A percentile compares a stretch with the other conserved stretches of the same genome.
phyloP scores from a whole-genome alignment of 768 basidiomycete genomes.

The Podaxis sp. region DNA sequence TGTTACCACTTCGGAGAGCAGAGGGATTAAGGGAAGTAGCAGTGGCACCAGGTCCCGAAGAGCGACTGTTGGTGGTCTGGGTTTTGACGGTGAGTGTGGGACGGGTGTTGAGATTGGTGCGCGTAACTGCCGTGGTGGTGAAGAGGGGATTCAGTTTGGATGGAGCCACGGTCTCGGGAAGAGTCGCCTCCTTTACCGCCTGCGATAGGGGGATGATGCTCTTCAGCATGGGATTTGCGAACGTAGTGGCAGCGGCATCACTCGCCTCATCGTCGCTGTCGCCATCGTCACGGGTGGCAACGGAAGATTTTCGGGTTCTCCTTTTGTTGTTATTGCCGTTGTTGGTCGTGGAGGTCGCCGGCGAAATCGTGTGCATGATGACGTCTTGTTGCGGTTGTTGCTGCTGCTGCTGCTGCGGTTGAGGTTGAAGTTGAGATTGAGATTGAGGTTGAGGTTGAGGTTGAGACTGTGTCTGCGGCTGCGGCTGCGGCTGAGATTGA shows the following conservation, averaged over 20 bases:
- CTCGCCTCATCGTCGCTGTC: slow-evolving; percentile 35
- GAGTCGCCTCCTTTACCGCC: slow-evolving; percentile 35
- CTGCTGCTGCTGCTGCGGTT: slow-evolving; percentile 23
- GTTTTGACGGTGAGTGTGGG: slow-evolving; percentile 67
- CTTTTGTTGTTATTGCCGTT: slow-evolving; percentile 15
- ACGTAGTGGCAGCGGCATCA: slow-evolving; percentile 28
- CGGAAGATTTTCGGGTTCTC: slow-evolving; percentile 21
- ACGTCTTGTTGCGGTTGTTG: slow-evolving; percentile 27
- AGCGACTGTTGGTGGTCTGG: slow-evolving; percentile 45
- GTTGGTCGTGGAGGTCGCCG: slow-evolving; percentile 16
- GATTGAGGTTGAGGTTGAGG: slow-evolving; percentile 23
- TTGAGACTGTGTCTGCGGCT: slow-evolving; percentile 7
- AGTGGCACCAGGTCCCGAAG: slow-evolving; percentile 65
- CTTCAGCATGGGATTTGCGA: slow-evolving; percentile 30
- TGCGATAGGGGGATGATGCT: slow-evolving; percentile 37
- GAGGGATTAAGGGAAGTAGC: slow-evolving; percentile 56
- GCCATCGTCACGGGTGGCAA: slow-evolving; percentile 32
- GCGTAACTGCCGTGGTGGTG: slow-evolving; percentile 33
- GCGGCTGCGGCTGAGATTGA: slow-evolving; percentile 12
- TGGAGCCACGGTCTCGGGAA: slow-evolving; percentile 56
- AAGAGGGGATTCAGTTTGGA: slow-evolving; percentile 57
- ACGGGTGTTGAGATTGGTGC: slow-evolving; percentile 37
- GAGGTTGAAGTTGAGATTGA: slow-evolving; percentile 17
- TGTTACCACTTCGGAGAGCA: slow-evolving; percentile 38
- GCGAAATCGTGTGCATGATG: slow-evolving; percentile 26